Conservation (phyloP, 2,329 filamentous ascomycete species). For the Xylariales sp. region DNA sequence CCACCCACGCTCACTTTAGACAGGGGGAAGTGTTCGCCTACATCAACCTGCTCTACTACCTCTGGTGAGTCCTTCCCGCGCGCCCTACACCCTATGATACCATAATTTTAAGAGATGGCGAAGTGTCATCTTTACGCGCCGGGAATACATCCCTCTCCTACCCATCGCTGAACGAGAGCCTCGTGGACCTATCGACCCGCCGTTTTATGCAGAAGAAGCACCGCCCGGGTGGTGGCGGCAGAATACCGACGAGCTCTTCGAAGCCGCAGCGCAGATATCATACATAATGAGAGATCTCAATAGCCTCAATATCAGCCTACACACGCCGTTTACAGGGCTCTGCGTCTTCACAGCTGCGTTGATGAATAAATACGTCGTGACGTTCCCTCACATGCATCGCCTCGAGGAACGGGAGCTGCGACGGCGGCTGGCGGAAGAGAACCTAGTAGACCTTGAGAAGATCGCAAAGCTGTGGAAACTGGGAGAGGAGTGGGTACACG, state of each 20-base stretch:
- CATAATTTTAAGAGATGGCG: not conserved
- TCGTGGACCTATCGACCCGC: conserved; percentile 32
- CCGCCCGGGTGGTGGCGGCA: conserved; percentile 35
- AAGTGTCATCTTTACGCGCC: conserved; percentile 29
- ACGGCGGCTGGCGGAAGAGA: conserved; percentile 30
- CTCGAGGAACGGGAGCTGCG: conserved; percentile 27
- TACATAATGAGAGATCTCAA: conserved; percentile 39
- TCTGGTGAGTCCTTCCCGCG: conserved; percentile 27
- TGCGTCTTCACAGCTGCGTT: conserved; percentile 37
- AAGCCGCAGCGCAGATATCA: conserved; percentile 34
- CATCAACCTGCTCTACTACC: conserved; percentile 37
- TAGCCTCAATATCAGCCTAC: conserved; percentile 27
- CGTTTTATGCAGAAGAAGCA: conserved; percentile 34
- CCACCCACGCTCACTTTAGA: conserved; percentile 35
- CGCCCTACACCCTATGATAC: not conserved
- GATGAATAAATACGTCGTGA: conserved; percentile 33
- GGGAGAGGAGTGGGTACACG: conserved; percentile 37
- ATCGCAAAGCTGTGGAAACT: conserved; percentile 33
- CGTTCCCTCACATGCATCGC: conserved; percentile 34
- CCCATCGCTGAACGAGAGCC: conserved; percentile 34
- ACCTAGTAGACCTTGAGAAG: conserved; percentile 34
- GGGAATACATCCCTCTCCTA: conserved; percentile 35
- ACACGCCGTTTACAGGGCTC: conserved; percentile 37
- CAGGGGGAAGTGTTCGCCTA: conserved; percentile 39
- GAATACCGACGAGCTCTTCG: conserved; percentile 35